Evolutionary conservation across 768 basidiomycete species (phyloP).

Genomic region (Aureoboletus auriporus): DNA sequence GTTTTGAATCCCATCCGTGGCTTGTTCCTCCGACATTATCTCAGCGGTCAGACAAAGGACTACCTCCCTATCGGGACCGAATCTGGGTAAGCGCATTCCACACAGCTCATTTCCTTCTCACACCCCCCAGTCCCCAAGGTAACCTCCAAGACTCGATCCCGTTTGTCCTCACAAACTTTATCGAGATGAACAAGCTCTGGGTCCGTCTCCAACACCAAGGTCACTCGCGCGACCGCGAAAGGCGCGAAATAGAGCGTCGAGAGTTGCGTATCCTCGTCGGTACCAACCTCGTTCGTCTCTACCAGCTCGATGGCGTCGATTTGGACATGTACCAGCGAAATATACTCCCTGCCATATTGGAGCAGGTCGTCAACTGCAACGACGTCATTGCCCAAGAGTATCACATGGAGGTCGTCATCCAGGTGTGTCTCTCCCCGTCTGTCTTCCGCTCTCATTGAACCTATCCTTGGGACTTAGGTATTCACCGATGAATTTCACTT

Average conservation of each 20-base stretch:
- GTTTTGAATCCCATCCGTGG: slow-evolving; percentile 97
- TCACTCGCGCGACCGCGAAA: slow-evolving; percentile 94
- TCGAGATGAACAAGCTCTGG: slow-evolving; percentile 99
- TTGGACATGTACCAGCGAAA: slow-evolving; percentile 81
- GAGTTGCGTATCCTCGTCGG: slow-evolving; percentile 96
- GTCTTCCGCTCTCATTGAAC: background rate
- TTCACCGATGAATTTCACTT: slow-evolving; percentile 99
- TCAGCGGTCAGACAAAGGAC: slow-evolving; percentile 95
- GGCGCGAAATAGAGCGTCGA: slow-evolving; percentile 92
- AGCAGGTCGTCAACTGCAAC: slow-evolving; percentile 98
- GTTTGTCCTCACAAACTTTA: slow-evolving; percentile 97
- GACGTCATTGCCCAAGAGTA: slow-evolving; percentile 99
- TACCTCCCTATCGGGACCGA: slow-evolving; percentile 88
- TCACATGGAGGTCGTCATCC: slow-evolving; percentile 99
- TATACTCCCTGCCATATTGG: slow-evolving; percentile 90
- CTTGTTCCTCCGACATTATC: slow-evolving; percentile 92
- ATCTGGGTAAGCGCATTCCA: slow-evolving; percentile 56
- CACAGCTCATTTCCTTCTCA: background rate
- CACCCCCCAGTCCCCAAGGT: slow-evolving; percentile 61
- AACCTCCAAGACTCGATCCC: slow-evolving; percentile 93
- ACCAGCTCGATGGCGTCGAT: slow-evolving; percentile 95
- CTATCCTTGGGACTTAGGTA: slow-evolving; percentile 47
- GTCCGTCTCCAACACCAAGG: slow-evolving; percentile 97
- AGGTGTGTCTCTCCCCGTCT: slow-evolving; percentile 48
- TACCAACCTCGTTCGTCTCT: slow-evolving; percentile 93